These are phyloP conservation scores for Catharanthus roseus DNA, from an alignment of 257 asterid genomes.

Conservation along the genomic window DNA sequence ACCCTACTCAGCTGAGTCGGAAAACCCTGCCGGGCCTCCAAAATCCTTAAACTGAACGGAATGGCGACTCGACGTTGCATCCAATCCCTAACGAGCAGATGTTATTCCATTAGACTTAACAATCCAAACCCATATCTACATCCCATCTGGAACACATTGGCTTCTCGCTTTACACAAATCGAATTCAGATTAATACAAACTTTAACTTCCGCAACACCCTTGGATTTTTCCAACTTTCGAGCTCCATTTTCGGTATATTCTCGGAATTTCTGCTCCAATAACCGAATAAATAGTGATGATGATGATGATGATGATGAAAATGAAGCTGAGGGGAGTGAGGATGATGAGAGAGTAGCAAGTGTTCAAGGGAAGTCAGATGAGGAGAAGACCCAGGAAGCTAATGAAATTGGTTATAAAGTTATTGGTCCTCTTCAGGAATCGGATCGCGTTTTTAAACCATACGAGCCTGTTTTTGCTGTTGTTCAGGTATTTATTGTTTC, in stretches of 20 bases:
- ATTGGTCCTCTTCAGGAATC: constrained; percentile 58
- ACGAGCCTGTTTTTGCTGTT: constrained; percentile 72
- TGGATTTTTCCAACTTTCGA: neutral
- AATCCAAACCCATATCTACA: neutral
- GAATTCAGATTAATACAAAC: neutral
- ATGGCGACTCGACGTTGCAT: constrained; percentile 22
- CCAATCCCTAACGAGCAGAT: constrained; percentile 14
- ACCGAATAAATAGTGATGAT: neutral
- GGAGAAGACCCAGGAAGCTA: constrained; percentile 25
- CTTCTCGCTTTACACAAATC: neutral
- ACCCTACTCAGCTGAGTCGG: neutral
- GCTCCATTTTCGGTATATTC: constrained; percentile 8
- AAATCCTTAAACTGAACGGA: neutral
- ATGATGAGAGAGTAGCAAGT: neutral
- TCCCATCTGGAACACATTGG: neutral
- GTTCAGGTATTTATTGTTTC: constrained; percentile 50
- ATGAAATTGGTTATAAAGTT: constrained; percentile 75
- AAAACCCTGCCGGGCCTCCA: neutral
- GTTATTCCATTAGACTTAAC: neutral
- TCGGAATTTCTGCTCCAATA: constrained; percentile 18
- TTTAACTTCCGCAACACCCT: neutral
- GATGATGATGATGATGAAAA: neutral
- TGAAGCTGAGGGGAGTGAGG: constrained; percentile 12
- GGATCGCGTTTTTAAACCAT: constrained; percentile 51
- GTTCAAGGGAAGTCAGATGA: constrained; percentile 22